Base-by-base conservation (phyloP, 2,329 filamentous ascomycete species). In the Ambrosiella cleistominuta region DNA sequence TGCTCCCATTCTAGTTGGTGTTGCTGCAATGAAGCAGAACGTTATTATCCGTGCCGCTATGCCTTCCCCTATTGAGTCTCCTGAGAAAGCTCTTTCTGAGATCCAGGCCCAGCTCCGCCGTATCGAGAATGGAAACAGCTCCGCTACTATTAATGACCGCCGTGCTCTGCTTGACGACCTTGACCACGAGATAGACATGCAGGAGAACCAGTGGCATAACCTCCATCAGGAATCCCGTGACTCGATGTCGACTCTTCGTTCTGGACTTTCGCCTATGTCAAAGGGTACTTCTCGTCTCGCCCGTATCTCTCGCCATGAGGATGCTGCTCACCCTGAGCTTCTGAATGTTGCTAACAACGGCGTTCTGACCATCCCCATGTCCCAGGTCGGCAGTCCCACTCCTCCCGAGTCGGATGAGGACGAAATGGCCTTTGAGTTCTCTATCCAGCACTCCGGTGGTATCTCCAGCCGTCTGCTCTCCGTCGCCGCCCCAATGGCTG, bases 141-240 rank as follows among this genome's bases (percentile, higher is more conserved):
- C 44, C 5, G 44, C 36, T 35, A 47, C 50, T 1, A 19, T 49
- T 27, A 44, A 37, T 11, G 55, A 55, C 37, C 60, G 57, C 15
- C 39, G 54, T 52, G 72, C 70, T 39, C 70, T 82, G 2, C 68
- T 85, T 1, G 75, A 78, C 38, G 75, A 80, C 60, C 69, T 85
- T 1, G 81, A 85, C 64, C 71, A 70, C 61, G 81, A 85, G 66
- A 79, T 84, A 74, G 78, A 75, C 0, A 66, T 73, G 62, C 77
- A 84, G 64, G 78, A 81, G 64, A 72, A 72, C 57, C 74, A 77
- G 62, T 84, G 81, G 81, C 74, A 77, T 58, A 69, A 74, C 54
- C 74, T 83, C 68, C 78, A 79, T 59, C 69, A 74, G 35, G 73
- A 75, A 42, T 69, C 70, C 56, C 73, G 74, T 59, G 72, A 76